Conservation (phyloP, 2,329 filamentous ascomycete genomes). For the Capronia coronata region DNA sequence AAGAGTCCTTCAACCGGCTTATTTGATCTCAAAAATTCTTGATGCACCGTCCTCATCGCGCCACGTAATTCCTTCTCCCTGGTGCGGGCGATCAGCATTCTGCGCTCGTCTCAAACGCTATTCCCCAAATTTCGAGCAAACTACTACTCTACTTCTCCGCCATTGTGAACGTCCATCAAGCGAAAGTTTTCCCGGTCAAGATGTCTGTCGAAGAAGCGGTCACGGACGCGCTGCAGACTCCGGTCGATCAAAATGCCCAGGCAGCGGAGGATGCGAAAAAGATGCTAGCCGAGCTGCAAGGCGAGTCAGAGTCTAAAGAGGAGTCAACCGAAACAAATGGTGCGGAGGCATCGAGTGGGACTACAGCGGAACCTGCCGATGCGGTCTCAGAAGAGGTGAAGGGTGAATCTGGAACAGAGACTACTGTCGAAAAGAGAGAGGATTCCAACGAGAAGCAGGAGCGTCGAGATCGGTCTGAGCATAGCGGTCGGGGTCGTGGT, state of each 20-base stretch:
- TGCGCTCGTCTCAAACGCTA: background rate
- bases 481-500: slow-evolving; percentile 14
- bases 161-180: background rate
- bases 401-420: slow-evolving; percentile 15
- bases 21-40: background rate
- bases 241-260: slow-evolving; percentile 35
- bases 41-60: background rate
- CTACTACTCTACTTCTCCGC: background rate
- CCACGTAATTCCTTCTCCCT: background rate
- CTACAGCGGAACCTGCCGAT: background rate
- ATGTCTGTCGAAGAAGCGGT: slow-evolving; percentile 27
- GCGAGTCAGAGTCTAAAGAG: slow-evolving; percentile 24
- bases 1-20: background rate
- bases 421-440: slow-evolving; percentile 9
- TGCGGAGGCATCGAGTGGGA: slow-evolving; percentile 23
- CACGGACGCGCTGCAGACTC: slow-evolving; percentile 20
- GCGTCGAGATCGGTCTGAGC: slow-evolving; percentile 11
- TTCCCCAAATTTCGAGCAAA: background rate
- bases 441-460: slow-evolving; percentile 14
- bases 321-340: slow-evolving; percentile 14
- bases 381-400: slow-evolving; percentile 36
- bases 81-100: background rate
- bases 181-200: background rate
- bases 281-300: slow-evolving; percentile 42
- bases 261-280: slow-evolving; percentile 44